A percentile compares a stretch with the other conserved stretches of the same genome.
phyloP scores from a whole-genome alignment of 176 grass and related monocot genomes.

The Thalia dealbata region DNA sequence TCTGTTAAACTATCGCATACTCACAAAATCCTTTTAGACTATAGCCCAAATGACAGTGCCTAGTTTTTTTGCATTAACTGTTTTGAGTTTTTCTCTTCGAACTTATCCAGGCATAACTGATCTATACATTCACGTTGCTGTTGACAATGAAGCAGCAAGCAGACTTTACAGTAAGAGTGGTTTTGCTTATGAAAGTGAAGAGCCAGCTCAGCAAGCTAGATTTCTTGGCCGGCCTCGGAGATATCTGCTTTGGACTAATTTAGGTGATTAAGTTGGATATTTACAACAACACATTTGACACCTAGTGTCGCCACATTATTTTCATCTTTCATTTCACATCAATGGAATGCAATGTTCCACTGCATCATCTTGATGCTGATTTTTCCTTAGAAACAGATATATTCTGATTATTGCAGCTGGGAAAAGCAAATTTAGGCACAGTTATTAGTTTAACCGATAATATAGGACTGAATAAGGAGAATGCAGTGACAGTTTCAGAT shows the following conservation, averaged over 20 bases:
- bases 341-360: no score
- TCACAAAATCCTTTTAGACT: neutral
- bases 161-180: constrained; percentile 80
- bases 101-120: constrained; percentile 75
- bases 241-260: constrained; percentile 81
- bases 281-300: neutral
- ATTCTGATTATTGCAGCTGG: no score
- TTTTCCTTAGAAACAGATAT: no score
- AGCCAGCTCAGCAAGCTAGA: constrained; percentile 72
- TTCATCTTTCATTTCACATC: no score
- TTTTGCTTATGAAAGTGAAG: constrained; percentile 87
- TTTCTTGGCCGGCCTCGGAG: constrained; percentile 67
- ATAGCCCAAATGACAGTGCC: neutral
- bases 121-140: constrained; percentile 90
- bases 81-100: constrained; percentile 7
- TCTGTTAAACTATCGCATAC: neutral
- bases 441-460: no score
- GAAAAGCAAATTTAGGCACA: no score
- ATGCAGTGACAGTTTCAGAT: no score
- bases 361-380: no score
- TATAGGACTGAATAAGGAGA: no score
- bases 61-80: neutral
- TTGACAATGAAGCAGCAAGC: constrained; percentile 63
- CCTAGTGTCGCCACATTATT: neutral
- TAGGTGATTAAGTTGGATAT: constrained; percentile 25